Evolutionary conservation across 257 asterid species (phyloP), one percentile per base, ranked within the genome.

Genomic region (Salvia splendens): DNA sequence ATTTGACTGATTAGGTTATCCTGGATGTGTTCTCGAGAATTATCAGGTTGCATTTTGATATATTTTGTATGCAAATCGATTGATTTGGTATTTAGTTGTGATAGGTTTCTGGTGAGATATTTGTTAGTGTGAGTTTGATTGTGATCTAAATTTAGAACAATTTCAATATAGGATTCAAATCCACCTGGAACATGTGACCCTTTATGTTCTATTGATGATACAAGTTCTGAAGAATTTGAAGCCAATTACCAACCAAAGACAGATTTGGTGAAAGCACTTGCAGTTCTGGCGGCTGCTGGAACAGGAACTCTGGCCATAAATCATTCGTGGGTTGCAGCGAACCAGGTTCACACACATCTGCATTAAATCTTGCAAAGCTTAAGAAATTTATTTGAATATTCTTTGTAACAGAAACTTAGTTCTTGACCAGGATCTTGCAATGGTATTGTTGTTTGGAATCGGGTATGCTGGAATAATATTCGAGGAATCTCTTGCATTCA

Each of bases 401-500:
- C 36, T 43, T 74, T 41, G 56, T 28, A 28, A 60, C 33, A 5
- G 67, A 30, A 43, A 56, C 30, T 66, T 53, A 45, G 36, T 71
- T 74, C 56, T 67, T 79, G 75, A 75, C 73, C 83, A 93, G 99
- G 97, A 90, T 82, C 80, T 86, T 74, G 96, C 99, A 15, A 91
- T 93, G 99, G 88, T 85, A 61, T 70, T 87, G 78, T 65, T 93
- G 50, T 93, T 93, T 79, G 99, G 86, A 65, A 67, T 93, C 46
- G 99, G 99, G 35, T 93, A 93, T 79, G 89, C 89, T 75, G 97
- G 99, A 45, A 90, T 93, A 57, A 84, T 93, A 84, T 93, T 93
- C 67, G 99, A 93, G 73, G 99, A 93, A 69, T 88, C 97, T 61
- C 96, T 90, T 46, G 95, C 99, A 14, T 90, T 93, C 87, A 93